A percentile compares a stretch with the other conserved stretches of the same genome.
These are phyloP conservation scores for Claviceps spartinae DNA, from an alignment of 2,329 filamentous ascomycete genomes.

Conservation along the genomic window DNA sequence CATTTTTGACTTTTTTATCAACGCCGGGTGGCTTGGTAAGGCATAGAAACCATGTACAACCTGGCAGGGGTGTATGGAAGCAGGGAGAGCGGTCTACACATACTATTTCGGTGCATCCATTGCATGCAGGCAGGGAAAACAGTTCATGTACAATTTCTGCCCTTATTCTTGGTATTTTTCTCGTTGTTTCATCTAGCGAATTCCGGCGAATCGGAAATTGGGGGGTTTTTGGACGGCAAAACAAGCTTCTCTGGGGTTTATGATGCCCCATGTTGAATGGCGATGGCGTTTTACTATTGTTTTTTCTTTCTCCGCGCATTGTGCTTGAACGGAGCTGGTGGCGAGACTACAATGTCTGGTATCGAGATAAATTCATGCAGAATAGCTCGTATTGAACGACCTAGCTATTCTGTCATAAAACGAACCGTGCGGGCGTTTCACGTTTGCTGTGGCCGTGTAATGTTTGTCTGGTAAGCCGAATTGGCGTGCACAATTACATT, in stretches of 20 bases:
- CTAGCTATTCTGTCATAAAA: background rate
- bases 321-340: background rate
- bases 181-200: background rate
- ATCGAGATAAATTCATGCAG: background rate
- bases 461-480: background rate
- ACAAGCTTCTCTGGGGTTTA: background rate
- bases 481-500: too few relatives aligned
- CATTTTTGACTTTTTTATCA: conserved; percentile 91
- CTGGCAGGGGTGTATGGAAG: background rate
- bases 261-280: background rate
- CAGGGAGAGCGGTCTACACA: background rate
- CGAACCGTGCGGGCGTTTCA: background rate
- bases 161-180: background rate
- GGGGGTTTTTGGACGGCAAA: background rate
- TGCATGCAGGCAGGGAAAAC: too few relatives aligned
- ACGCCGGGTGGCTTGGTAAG: conserved; percentile 83
- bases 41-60: conserved; percentile 32
- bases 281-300: background rate
- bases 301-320: background rate
- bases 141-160: too few relatives aligned
- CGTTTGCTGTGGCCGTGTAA: background rate
- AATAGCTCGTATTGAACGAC: too few relatives aligned
- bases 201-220: background rate
- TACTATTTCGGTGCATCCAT: background rate
- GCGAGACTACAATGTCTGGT: conserved; percentile 2